Base-by-base conservation (phyloP, 169 alveolate genomes). In the Eimeria necatrix region DNA sequence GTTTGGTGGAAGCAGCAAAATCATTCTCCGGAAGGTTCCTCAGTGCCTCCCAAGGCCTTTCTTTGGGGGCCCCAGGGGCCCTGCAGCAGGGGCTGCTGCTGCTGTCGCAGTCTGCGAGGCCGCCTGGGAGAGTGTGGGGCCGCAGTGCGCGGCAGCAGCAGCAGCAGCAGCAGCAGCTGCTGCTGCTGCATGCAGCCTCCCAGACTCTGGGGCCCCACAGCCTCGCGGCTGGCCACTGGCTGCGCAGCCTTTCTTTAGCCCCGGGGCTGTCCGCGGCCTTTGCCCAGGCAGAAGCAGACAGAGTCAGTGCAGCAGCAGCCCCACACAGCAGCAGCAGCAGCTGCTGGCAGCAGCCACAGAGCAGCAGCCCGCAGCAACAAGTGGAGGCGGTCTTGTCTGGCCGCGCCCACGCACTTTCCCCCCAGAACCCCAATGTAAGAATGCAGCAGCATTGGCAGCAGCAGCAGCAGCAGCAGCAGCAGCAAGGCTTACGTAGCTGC, bases 161-260 rank as follows among this genome's bases (percentile, higher is more conserved):
- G 52, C 81, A 9, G 78, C 78, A 68, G 48, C 78, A 68, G 78
- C 78, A 68, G 81, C 53, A 32, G 53, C 41, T 52, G 4, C 52
- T 71, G 52, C 20, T 71, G 14, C 6, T 71, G 53, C 52, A 71
- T 71, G 81, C 81, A 26, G 81, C 81, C 7, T 32, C 81, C 2
- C 81, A 71, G 53, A 71, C 81, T 12, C 81, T 71, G 53, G 53
- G 41, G 24, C 24, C 24, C 81, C 10, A 52, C 81, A 71, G 81
- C 53, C 81, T 71, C 3, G 53, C 12, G 51, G 51, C 81, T 32
- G 22, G 46, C 14, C 70, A 51, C 22, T 78, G 87, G 87, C 87
- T 78, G 32, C 68, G 61, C 87, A 78, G 87, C 70, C 87, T 78
- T 18, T 78, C 87, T 4, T 56, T 46, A 16, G 64, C 87, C 61